These are phyloP conservation scores for Escallonia herrerae DNA, from an alignment of 129 eudicot species.

Conservation along the genomic window DNA sequence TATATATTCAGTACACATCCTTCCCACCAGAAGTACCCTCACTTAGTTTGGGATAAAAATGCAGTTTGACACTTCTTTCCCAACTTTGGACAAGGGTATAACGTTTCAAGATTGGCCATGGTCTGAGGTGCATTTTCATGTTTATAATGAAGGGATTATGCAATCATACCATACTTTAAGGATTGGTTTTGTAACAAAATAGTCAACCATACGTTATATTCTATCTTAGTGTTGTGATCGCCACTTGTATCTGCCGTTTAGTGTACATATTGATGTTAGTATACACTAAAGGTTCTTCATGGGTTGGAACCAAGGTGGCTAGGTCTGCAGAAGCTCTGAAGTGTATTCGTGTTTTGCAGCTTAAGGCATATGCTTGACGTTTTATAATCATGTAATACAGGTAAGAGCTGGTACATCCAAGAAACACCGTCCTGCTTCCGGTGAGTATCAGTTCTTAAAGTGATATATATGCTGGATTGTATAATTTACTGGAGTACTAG, in stretches of 20 bases:
- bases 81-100: too few species aligned
- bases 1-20: too few species aligned
- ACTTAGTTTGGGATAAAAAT: too few species aligned
- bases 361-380: background rate
- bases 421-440: conserved; percentile 68
- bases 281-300: background rate
- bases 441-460: conserved; percentile 24
- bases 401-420: conserved; percentile 58
- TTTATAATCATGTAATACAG: conserved; percentile 27
- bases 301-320: background rate
- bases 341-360: background rate
- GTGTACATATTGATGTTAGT: background rate
- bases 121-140: too few species aligned
- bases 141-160: too few species aligned
- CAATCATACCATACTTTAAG: too few species aligned
- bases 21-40: too few species aligned
- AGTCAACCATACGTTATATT: too few species aligned
- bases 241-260: background rate
- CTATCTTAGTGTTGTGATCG: background rate
- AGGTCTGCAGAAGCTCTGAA: background rate
- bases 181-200: too few species aligned
- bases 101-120: too few species aligned
- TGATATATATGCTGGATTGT: background rate
- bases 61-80: too few species aligned
- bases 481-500: background rate